phyloP scores from a whole-genome alignment of 2,329 filamentous ascomycete species.

The Cryphonectria radicalis region DNA sequence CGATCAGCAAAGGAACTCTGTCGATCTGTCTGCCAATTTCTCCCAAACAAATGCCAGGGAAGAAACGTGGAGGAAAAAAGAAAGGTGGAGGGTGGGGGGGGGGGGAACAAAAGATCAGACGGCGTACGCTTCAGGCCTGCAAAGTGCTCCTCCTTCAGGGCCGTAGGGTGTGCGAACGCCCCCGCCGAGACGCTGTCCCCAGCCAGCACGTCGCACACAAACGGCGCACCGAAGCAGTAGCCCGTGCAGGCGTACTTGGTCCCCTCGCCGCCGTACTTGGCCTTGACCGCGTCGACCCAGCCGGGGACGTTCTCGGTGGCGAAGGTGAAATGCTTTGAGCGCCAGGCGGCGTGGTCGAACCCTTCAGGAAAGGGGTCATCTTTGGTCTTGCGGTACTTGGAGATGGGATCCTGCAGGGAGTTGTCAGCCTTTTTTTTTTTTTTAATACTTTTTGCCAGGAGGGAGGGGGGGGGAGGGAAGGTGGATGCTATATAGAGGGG shows the following conservation, averaged over 20 bases:
- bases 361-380: slow-evolving; percentile 39
- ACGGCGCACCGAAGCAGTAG: slow-evolving; percentile 49
- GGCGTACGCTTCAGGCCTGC: slow-evolving; percentile 41
- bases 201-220: slow-evolving; percentile 48
- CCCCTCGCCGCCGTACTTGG: slow-evolving; percentile 39
- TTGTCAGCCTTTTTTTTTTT: background rate
- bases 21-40: too few relatives aligned
- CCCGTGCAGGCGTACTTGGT: slow-evolving; percentile 48
- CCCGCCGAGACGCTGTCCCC: slow-evolving; percentile 44
- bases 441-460: background rate
- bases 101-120: slow-evolving; percentile 13
- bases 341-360: slow-evolving; percentile 56
- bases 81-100: too few relatives aligned
- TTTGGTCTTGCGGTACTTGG: slow-evolving; percentile 43
- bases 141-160: slow-evolving; percentile 53
- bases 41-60: too few relatives aligned
- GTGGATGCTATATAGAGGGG: too few relatives aligned
- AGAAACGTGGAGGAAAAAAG: background rate
- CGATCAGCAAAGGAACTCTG: background rate
- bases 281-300: slow-evolving; percentile 47
- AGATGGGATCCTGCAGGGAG: slow-evolving; percentile 45
- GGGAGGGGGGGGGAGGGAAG: background rate
- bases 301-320: slow-evolving; percentile 48
- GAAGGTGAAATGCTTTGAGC: slow-evolving; percentile 48
- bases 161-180: slow-evolving; percentile 56